Conservation (phyloP, 2,329 filamentous ascomycete genomes). For the Bipolaris cookei region DNA sequence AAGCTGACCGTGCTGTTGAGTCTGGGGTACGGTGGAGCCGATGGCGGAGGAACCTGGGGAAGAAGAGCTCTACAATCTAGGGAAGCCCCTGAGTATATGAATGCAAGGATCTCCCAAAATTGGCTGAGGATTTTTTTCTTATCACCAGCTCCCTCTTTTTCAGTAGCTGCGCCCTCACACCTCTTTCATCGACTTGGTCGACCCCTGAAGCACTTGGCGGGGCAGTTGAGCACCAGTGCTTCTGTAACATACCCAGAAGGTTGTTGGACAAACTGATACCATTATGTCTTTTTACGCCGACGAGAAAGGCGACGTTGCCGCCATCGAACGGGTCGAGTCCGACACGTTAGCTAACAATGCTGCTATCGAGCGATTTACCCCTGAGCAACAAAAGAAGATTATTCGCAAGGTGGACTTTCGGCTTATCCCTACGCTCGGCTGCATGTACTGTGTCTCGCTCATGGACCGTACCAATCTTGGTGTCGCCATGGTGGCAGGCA, state of each 20-base stretch:
- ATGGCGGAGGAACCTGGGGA: slow-evolving; percentile 18
- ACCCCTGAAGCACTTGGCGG: neutral
- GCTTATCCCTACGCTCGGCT: slow-evolving; percentile 50
- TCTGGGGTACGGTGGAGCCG: slow-evolving; percentile 23
- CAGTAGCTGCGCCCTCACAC: neutral
- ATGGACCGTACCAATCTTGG: slow-evolving; percentile 51
- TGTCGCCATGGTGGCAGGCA: slow-evolving; percentile 44
- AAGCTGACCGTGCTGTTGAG: slow-evolving; percentile 2
- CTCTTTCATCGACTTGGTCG: neutral
- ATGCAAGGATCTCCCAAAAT: neutral
- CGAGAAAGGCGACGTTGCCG: slow-evolving; percentile 25
- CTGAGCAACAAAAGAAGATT: slow-evolving; percentile 33
- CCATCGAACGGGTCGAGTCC: slow-evolving; percentile 29
- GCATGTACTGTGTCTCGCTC: slow-evolving; percentile 49
- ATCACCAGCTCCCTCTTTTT: neutral
- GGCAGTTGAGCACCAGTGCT: neutral
- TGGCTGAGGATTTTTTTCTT: neutral
- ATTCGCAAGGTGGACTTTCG: slow-evolving; percentile 45
- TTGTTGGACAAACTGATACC: neutral
- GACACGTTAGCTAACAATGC: slow-evolving; percentile 21
- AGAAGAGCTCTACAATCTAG: slow-evolving; percentile 11
- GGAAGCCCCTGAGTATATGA: slow-evolving; percentile 16
- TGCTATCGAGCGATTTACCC: slow-evolving; percentile 28
- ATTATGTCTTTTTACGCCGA: slow-evolving; percentile 27
- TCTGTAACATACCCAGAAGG: neutral